phyloP scores from a whole-genome alignment of 106 monocot species.

The Platanthera zijinensis region DNA sequence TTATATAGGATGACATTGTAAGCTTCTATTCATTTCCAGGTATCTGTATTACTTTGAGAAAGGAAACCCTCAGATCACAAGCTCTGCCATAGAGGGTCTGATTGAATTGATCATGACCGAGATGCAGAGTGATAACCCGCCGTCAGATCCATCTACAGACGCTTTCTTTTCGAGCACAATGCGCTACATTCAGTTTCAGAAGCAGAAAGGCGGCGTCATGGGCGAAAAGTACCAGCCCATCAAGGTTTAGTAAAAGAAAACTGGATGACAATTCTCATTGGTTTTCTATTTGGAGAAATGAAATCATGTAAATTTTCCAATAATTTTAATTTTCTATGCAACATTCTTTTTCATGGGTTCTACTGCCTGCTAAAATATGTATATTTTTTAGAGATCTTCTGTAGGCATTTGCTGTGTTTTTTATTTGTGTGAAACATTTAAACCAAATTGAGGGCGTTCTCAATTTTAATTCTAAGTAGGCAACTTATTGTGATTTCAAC shows the following conservation, averaged over 20 bases:
- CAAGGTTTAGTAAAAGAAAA: conserved; percentile 22
- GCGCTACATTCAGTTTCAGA: conserved; percentile 87
- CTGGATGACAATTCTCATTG: too few relatives aligned
- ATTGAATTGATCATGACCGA: conserved; percentile 81
- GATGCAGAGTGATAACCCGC: conserved; percentile 65
- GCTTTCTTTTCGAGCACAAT: conserved; percentile 85
- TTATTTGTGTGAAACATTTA: too few relatives aligned
- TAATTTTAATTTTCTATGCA: too few relatives aligned
- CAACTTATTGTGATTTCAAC: too few relatives aligned
- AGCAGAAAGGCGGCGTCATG: conserved; percentile 82
- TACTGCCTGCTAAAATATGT: too few relatives aligned
- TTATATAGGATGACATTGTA: background rate
- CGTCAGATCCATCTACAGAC: conserved; percentile 48
- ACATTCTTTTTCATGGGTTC: too few relatives aligned
- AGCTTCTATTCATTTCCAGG: conserved; percentile 26
- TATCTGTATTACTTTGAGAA: conserved; percentile 98
- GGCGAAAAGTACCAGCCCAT: conserved; percentile 89
- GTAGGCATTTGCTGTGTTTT: too few relatives aligned
- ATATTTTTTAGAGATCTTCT: too few relatives aligned
- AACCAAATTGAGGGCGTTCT: too few relatives aligned
- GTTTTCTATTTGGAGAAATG: too few relatives aligned
- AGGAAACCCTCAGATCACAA: conserved; percentile 84
- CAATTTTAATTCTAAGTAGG: too few relatives aligned
- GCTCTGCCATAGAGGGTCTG: conserved; percentile 61
- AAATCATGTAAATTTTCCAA: too few relatives aligned